Evolutionary conservation across 441 rosid species (phyloP).

Genomic region (Flueggea neowawraea): DNA sequence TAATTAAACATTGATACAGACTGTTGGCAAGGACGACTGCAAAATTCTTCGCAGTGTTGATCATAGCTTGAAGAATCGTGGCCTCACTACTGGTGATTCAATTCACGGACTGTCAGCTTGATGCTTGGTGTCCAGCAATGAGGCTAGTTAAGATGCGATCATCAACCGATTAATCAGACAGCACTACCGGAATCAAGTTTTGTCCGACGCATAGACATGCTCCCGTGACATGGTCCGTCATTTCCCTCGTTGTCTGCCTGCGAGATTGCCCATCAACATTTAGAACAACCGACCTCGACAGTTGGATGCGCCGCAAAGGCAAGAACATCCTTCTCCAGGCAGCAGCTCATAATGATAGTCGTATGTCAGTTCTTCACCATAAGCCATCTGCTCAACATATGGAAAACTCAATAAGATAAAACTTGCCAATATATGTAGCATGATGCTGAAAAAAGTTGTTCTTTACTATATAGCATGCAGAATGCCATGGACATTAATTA

Average conservation of each 20-base stretch:
- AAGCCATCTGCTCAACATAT: slow-evolving; percentile 63
- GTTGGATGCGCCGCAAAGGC: slow-evolving; percentile 63
- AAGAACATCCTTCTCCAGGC: slow-evolving; percentile 54
- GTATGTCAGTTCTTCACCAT: slow-evolving; percentile 84
- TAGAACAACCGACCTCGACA: slow-evolving; percentile 71
- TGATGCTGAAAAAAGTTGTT: no score
- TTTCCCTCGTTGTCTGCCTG: not conserved
- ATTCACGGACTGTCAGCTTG: slow-evolving; percentile 2
- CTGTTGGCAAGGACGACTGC: no score
- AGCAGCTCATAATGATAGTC: slow-evolving; percentile 50
- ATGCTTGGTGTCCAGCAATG: not conserved
- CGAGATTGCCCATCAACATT: slow-evolving; percentile 7
- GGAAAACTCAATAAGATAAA: no score
- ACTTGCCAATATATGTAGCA: no score
- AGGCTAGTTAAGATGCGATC: not conserved
- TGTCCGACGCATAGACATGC: not conserved
- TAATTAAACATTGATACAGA: no score
- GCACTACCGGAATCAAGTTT: not conserved
- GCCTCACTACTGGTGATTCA: not conserved
- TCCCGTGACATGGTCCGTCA: not conserved
- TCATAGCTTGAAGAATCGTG: not conserved
- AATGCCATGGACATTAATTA: no score
- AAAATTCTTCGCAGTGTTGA: not conserved
- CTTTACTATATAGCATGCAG: no score
- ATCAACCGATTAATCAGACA: not conserved